Conservation (phyloP, 2,329 filamentous ascomycete genomes). For the Rutstroemia sp. region DNA sequence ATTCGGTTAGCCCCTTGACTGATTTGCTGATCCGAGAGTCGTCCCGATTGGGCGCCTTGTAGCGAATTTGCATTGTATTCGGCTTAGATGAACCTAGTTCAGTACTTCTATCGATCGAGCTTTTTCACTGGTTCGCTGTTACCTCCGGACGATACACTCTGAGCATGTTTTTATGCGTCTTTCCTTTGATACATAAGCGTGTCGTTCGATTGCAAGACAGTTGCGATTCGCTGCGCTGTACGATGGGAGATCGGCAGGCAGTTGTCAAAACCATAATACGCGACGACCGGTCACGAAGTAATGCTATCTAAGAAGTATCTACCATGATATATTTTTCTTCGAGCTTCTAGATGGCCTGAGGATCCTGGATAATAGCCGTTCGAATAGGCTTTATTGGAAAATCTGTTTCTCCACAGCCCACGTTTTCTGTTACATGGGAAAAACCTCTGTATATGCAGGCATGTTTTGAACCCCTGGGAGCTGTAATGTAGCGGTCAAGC, state of each 20-base stretch:
- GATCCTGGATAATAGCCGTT: not conserved
- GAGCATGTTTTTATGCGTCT: too few species aligned
- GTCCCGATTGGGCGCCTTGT: slow-evolving; percentile 18
- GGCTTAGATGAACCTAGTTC: not conserved
- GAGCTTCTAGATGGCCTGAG: not conserved
- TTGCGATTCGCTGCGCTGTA: too few species aligned
- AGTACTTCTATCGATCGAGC: not conserved
- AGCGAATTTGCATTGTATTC: slow-evolving; percentile 12
- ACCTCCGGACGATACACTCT: not conserved
- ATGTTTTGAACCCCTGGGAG: not conserved
- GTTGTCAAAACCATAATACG: too few species aligned
- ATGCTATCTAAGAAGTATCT: not conserved
- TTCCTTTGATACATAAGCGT: too few species aligned
- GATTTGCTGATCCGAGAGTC: not conserved
- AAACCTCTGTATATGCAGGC: not conserved
- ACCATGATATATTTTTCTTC: too few species aligned
- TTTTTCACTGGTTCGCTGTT: not conserved
- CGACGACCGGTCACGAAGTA: not conserved
- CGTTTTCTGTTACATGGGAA: not conserved
- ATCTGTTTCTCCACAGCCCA: not conserved
- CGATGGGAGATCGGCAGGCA: too few species aligned
- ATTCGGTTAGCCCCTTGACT: slow-evolving; percentile 19
- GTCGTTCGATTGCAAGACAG: too few species aligned
- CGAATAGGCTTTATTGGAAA: not conserved
- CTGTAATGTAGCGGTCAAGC: slow-evolving; percentile 9